These are phyloP conservation scores for Penicillium sp. DNA, from an alignment of 2,329 filamentous ascomycete species.

Conservation along the genomic window DNA sequence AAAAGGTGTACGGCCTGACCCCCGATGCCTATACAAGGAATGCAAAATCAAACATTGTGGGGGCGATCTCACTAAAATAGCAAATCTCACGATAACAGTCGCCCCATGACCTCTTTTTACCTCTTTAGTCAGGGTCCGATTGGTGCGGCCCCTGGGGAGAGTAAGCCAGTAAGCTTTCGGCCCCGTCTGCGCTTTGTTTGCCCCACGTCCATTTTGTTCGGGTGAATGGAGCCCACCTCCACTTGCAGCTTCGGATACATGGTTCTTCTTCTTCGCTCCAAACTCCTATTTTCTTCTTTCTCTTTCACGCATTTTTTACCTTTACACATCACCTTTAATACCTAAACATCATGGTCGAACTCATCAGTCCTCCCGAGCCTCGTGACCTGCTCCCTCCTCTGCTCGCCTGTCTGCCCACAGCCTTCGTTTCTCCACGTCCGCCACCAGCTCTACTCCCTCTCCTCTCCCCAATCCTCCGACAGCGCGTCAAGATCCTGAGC, in stretches of 20 bases:
- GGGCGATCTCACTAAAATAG: not conserved
- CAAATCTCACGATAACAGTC: not conserved
- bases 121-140: not conserved
- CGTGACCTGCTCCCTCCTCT: constrained; percentile 61
- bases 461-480: constrained; percentile 63
- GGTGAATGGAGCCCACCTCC: constrained; percentile 9
- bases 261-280: constrained; percentile 1
- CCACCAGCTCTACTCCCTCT: constrained; percentile 62
- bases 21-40: not conserved
- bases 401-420: constrained; percentile 63
- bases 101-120: not conserved
- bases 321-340: not conserved
- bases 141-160: not conserved
- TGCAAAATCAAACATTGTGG: not conserved
- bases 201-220: constrained; percentile 2
- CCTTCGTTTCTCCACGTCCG: constrained; percentile 59
- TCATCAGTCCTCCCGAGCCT: constrained; percentile 56
- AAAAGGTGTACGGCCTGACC: not conserved
- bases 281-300: not conserved
- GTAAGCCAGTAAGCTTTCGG: constrained; percentile 5
- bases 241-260: not conserved
- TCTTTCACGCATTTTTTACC: not conserved
- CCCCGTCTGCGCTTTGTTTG: not conserved
- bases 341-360: constrained; percentile 50
- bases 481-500: constrained; percentile 59